Conservation (phyloP, 163 green algal genomes). For the Scenedesmus sp. region DNA sequence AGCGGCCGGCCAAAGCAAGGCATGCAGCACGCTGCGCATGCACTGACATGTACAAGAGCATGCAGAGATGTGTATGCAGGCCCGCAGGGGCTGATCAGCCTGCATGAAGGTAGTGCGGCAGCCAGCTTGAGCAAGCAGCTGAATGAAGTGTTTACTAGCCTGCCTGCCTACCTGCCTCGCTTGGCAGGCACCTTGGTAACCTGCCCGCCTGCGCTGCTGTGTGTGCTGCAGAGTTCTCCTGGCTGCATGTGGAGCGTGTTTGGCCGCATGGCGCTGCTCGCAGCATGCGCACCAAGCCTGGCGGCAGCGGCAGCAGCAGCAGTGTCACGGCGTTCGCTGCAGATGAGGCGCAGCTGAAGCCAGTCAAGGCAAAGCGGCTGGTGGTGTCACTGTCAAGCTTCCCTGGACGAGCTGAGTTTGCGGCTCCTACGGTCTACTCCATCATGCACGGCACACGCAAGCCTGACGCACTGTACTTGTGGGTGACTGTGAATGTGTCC, state of each 20-base stretch:
- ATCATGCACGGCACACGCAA: constrained; percentile 2
- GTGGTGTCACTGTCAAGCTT: background rate
- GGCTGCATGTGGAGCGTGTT: background rate
- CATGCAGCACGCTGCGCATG: too few species aligned
- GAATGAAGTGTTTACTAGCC: background rate
- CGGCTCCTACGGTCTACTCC: constrained; percentile 5
- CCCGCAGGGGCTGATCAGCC: too few species aligned
- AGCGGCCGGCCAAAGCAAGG: too few species aligned
- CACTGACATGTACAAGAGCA: too few species aligned
- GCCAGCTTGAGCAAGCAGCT: too few species aligned
- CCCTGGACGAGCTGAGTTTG: background rate
- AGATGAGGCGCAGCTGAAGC: background rate
- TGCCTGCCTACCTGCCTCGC: background rate
- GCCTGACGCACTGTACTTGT: constrained; percentile 13
- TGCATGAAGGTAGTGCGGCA: too few species aligned
- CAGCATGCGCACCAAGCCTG: background rate
- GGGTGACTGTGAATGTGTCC: constrained; percentile 1
- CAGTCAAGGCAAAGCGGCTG: background rate
- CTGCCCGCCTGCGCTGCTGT: too few species aligned
- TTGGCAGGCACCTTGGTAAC: background rate
- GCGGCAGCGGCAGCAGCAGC: background rate
- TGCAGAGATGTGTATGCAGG: too few species aligned
- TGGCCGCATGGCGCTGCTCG: background rate
- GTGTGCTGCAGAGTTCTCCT: background rate
- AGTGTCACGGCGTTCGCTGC: background rate